Base-by-base conservation (phyloP, 345 rosid genomes). In the Pseudoturritis turrita region DNA sequence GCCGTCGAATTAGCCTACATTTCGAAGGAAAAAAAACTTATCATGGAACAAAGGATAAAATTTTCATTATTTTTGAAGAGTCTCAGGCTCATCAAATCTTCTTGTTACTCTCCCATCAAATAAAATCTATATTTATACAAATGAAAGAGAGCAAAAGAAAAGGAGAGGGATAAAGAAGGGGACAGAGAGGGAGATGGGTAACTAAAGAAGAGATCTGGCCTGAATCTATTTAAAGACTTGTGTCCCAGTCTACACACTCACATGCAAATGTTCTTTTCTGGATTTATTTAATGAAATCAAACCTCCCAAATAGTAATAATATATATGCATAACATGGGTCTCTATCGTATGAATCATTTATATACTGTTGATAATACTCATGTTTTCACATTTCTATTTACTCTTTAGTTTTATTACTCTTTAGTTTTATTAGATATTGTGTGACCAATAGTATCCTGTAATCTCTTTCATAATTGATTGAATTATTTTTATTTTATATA, bases 241-340 rank as follows among this genome's bases (percentile, higher is more conserved):
- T 36, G 65, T 73, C 40, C 70, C 77, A 36, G 18, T 65, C 72
- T 65, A 37, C 65, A 10, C 17, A 55, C 55, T 73, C 72, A 73
- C 77, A 73, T 73, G 71, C 77, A 29, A 6, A 22, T 72, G 62
- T 31, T 62, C 37, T 62, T 62, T 62, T 43, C 19, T 13, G 54
- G 10, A n/a, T 68, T n/a, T 43, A 28, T 62, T 9, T 29, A 21
- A 28, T 45, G 21, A 36, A 11, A 52, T 26, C 4, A 67, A 39
- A 14, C 46, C 35, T 50, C 36, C 25, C 58, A 50, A 49, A 13
- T 23, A 18, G 18, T 31, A 45, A 4, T 64, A n/a, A n/a, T n/a
- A n/a, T n/a, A n/a, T n/a, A n/a, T n/a, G n/a, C n/a, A n/a, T n/a
- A n/a, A n/a, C 69, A 61, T 71, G 75, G 68, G 35, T 61, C 75